Conservation (phyloP, 805 yeast genomes). For the Pichia eremophila region DNA sequence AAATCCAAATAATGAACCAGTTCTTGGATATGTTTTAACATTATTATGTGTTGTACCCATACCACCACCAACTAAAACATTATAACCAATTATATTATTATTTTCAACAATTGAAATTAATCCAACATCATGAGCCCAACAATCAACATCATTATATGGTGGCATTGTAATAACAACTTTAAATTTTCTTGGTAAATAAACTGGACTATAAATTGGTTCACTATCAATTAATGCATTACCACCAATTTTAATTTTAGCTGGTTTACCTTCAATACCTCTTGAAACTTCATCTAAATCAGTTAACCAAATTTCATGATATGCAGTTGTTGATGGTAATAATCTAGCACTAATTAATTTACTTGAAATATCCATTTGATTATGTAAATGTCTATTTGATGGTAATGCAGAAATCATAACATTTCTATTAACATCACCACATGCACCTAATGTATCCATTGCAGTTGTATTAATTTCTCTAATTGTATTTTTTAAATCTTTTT, state of each 20-base stretch:
- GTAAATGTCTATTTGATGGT: conserved; percentile 77
- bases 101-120: conserved; percentile 75
- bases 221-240: conserved; percentile 75
- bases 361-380: conserved; percentile 56
- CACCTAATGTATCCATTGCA: conserved; percentile 89
- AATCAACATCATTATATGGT: conserved; percentile 94
- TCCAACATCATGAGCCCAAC: conserved; percentile 92
- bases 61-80: conserved; percentile 93
- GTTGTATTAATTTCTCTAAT: conserved; percentile 89
- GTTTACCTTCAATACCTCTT: conserved; percentile 61
- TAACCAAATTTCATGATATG: conserved; percentile 95
- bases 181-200: conserved; percentile 90
- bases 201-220: conserved; percentile 83
- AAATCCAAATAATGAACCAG: conserved; percentile 82
- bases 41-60: conserved; percentile 98
- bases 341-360: conserved; percentile 68
- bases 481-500: conserved; percentile 79
- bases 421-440: conserved; percentile 97
- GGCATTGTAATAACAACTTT: conserved; percentile 92
- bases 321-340: conserved; percentile 83
- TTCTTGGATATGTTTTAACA: conserved; percentile 91
- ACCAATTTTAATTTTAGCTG: conserved; percentile 76
- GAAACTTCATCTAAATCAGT: conserved; percentile 23
- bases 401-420: conserved; percentile 90
- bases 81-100: conserved; percentile 67